phyloP scores from a whole-genome alignment of 1,284 basidiomycete species.

The Rhizoctonia solani region DNA sequence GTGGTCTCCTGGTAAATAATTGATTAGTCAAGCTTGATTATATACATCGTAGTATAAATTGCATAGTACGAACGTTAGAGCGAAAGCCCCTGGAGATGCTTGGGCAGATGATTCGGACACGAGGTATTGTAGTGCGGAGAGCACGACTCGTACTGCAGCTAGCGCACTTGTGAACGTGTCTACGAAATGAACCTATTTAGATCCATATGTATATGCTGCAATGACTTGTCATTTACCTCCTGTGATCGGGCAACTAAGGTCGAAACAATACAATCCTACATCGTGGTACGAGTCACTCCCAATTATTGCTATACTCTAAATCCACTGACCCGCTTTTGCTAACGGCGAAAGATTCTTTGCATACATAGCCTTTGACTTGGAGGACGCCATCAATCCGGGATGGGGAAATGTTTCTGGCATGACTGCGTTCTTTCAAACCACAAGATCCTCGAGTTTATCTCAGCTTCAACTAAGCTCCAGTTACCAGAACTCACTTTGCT shows the following conservation, averaged over 20 bases:
- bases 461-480: neutral
- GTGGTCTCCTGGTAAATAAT: constrained; percentile 45
- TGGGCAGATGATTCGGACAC: neutral
- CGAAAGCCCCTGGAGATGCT: constrained; percentile 42
- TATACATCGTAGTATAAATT: neutral
- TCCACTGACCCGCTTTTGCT: constrained; percentile 44
- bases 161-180: constrained; percentile 45
- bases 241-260: constrained; percentile 48
- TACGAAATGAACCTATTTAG: constrained; percentile 31
- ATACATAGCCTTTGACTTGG: neutral
- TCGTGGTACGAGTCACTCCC: too few species aligned
- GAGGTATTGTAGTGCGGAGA: constrained; percentile 43
- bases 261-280: constrained; percentile 48
- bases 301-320: constrained; percentile 4
- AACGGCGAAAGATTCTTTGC: constrained; percentile 39
- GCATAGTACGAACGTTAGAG: constrained; percentile 43
- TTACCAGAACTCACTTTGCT: constrained; percentile 42
- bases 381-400: constrained; percentile 36
- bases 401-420: constrained; percentile 48
- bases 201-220: neutral
- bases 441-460: too few species aligned
- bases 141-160: constrained; percentile 44
- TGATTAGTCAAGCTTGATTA: neutral
- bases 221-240: constrained; percentile 38
- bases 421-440: constrained; percentile 42